A percentile compares a stretch with the other conserved stretches of the same genome.
Evolutionary conservation across 768 basidiomycete genomes (phyloP).

Genomic region (Boletus eberwhitei): DNA sequence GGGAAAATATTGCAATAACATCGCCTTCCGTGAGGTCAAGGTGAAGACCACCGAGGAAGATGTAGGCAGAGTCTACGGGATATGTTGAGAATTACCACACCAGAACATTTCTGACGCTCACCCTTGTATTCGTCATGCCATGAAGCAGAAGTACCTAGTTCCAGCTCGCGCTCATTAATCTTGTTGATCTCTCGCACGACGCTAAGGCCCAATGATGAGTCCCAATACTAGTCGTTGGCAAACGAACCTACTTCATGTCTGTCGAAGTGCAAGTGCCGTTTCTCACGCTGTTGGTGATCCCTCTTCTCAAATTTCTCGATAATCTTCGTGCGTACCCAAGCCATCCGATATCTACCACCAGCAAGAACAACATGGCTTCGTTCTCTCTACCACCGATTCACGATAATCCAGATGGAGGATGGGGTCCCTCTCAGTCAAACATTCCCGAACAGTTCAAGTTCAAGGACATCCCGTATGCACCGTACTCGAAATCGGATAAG

Average conservation of each 20-base stretch:
- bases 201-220: conserved; percentile 40
- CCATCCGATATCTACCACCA: conserved; percentile 7
- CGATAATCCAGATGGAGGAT: conserved; percentile 91
- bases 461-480: conserved; percentile 98
- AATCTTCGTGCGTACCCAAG: not conserved
- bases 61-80: conserved; percentile 81
- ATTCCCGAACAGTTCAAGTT: conserved; percentile 93
- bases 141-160: conserved; percentile 66
- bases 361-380: conserved; percentile 53
- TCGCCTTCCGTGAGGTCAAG: conserved; percentile 95
- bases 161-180: conserved; percentile 89
- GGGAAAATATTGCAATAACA: conserved; percentile 95
- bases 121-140: conserved; percentile 98
- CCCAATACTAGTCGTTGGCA: not conserved
- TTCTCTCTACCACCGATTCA: conserved; percentile 85
- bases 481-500: conserved; percentile 98
- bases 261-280: conserved; percentile 18
- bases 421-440: conserved; percentile 83
- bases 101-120: conserved; percentile 15
- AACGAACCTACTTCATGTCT: conserved; percentile 66
- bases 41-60: conserved; percentile 88
- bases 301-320: conserved; percentile 19
- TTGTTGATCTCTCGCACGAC: conserved; percentile 91
- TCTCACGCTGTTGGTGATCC: conserved; percentile 19
- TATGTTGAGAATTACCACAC: conserved; percentile 3